Evolutionary conservation across 2,329 filamentous ascomycete genomes (phyloP).

Genomic region (Penicillium italicum): DNA sequence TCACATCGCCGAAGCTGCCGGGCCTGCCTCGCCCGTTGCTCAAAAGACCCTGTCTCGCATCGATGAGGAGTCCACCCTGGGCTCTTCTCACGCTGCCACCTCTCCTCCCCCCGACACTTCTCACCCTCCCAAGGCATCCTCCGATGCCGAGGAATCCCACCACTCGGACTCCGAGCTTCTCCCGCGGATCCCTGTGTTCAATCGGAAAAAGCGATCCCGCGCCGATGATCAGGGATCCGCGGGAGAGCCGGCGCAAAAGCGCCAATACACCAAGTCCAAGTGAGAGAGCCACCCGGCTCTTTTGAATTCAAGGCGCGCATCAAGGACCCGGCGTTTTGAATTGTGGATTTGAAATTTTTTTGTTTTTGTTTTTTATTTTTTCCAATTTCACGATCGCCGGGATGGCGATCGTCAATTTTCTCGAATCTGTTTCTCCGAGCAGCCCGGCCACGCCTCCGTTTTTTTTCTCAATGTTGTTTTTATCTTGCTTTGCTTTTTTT

Average conservation of each 20-base stretch:
- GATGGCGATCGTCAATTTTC: neutral
- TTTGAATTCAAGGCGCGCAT: conserved; percentile 2
- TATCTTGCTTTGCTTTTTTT: conserved; percentile 1
- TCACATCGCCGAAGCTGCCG: neutral
- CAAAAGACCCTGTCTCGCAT: conserved; percentile 1
- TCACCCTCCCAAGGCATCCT: neutral
- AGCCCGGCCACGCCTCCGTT: conserved; percentile 1
- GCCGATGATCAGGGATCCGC: conserved; percentile 7
- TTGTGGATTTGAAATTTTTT: neutral
- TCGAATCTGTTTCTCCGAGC: conserved; percentile 6
- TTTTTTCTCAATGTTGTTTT: conserved; percentile 2
- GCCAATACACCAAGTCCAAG: conserved; percentile 14
- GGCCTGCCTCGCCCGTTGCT: neutral
- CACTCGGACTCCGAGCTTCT: conserved; percentile 1
- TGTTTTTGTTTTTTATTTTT: neutral
- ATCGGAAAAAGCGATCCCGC: conserved; percentile 14
- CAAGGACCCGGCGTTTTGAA: conserved; percentile 9
- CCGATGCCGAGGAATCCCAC: neutral
- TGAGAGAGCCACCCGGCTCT: conserved; percentile 1
- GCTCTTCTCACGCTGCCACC: conserved; percentile 4
- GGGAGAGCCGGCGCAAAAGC: conserved; percentile 14
- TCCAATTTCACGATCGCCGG: neutral
- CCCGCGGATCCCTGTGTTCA: conserved; percentile 4
- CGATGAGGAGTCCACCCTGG: conserved; percentile 4
- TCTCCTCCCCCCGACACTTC: neutral